phyloP scores from a whole-genome alignment of 768 basidiomycete species.

The Boletus huronensis region DNA sequence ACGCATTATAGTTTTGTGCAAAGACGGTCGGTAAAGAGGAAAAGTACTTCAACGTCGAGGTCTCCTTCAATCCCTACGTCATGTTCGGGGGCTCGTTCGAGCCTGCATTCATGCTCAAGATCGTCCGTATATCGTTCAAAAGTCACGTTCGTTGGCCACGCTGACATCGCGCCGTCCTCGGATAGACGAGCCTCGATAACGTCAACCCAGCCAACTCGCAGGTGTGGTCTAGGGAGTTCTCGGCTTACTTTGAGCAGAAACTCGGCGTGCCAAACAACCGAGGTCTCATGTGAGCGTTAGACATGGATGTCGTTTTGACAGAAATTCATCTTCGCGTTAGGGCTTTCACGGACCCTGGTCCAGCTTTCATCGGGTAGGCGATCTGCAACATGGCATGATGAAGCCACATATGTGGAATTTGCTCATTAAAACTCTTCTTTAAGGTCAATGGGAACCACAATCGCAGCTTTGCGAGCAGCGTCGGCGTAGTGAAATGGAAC shows the following conservation, averaged over 20 bases:
- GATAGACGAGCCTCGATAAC: conserved; percentile 56
- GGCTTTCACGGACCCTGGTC: conserved; percentile 27
- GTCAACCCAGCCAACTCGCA: conserved; percentile 45
- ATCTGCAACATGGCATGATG: neutral
- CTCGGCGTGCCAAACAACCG: conserved; percentile 48
- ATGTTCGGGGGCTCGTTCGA: conserved; percentile 62
- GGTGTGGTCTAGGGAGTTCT: conserved; percentile 53
- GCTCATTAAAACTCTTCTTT: neutral
- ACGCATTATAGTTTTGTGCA: conserved; percentile 44
- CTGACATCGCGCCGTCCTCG: neutral
- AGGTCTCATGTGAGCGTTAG: conserved; percentile 52
- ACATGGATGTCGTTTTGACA: neutral
- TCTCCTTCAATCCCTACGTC: conserved; percentile 56
- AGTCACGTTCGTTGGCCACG: neutral
- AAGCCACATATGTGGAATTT: neutral
- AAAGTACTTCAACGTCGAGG: conserved; percentile 48
- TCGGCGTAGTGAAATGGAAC: neutral
- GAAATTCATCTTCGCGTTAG: conserved; percentile 2
- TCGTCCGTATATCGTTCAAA: conserved; percentile 42
- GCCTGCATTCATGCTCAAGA: conserved; percentile 55
- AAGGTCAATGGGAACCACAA: conserved; percentile 19
- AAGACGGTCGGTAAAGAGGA: conserved; percentile 54
- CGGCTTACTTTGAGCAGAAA: conserved; percentile 51
- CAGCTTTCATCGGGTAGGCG: conserved; percentile 24
- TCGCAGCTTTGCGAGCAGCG: conserved; percentile 6